phyloP scores from a whole-genome alignment of 2,329 filamentous ascomycete genomes.

The Cordyceps tenuipes region DNA sequence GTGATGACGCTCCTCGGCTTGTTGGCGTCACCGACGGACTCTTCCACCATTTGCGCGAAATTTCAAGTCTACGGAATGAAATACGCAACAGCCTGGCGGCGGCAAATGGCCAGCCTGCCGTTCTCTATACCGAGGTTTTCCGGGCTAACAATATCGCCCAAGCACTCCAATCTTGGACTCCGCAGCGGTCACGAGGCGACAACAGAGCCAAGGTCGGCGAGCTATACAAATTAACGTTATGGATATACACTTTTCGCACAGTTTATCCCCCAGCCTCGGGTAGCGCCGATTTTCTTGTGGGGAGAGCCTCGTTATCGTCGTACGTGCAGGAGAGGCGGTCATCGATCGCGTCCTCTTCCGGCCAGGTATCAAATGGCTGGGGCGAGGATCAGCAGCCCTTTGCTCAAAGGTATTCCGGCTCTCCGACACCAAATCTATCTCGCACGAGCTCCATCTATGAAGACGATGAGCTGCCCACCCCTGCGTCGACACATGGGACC shows the following conservation, averaged over 20 bases:
- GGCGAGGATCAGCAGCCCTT: background rate
- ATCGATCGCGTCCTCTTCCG: constrained; percentile 13
- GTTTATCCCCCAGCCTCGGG: constrained; percentile 38
- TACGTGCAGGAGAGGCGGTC: constrained; percentile 16
- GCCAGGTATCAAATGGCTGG: constrained; percentile 2
- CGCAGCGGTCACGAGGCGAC: constrained; percentile 50
- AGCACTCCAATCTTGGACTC: constrained; percentile 66
- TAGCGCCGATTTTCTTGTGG: constrained; percentile 9
- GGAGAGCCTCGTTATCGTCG: constrained; percentile 14
- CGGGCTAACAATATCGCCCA: constrained; percentile 68
- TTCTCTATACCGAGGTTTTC: constrained; percentile 66
- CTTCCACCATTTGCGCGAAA: constrained; percentile 69
- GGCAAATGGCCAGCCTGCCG: constrained; percentile 49
- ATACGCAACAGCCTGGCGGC: constrained; percentile 60
- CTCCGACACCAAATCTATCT: constrained; percentile 24
- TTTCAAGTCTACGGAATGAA: constrained; percentile 66
- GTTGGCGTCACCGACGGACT: constrained; percentile 77
- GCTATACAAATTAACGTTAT: constrained; percentile 58
- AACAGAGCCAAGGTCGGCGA: constrained; percentile 47
- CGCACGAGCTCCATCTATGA: constrained; percentile 35
- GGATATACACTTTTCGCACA: constrained; percentile 55
- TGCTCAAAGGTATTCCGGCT: constrained; percentile 19
- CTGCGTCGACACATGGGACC: constrained; percentile 11
- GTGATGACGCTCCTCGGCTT: constrained; percentile 46
- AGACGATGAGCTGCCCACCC: constrained; percentile 19